These are phyloP conservation scores for Castanospermum australe DNA, from an alignment of 306 rosid genomes.

Conservation along the genomic window DNA sequence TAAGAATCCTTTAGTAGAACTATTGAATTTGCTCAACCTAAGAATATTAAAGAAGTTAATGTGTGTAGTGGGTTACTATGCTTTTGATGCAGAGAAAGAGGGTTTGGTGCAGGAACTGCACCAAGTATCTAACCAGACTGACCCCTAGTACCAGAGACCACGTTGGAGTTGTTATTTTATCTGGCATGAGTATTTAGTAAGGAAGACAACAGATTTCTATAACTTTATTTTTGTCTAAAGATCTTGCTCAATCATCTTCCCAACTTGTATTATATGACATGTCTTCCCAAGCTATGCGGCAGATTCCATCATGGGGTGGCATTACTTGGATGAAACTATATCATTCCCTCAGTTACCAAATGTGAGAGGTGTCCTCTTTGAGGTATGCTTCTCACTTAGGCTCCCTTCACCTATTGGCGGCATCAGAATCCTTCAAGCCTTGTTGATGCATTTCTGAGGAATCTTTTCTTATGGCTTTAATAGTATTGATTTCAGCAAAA, in stretches of 20 bases:
- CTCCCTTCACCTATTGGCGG: conserved; percentile 50
- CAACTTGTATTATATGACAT: conserved; percentile 52
- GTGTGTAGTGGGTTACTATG: conserved; percentile 69
- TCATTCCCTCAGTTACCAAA: conserved; percentile 56
- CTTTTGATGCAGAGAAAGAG: conserved; percentile 97
- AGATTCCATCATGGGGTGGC: conserved; percentile 63
- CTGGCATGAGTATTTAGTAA: conserved; percentile 76
- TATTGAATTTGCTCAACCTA: conserved; percentile 37
- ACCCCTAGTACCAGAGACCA: conserved; percentile 83
- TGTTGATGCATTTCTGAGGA: conserved; percentile 32
- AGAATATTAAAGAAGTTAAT: conserved; percentile 54
- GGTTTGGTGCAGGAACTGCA: conserved; percentile 87
- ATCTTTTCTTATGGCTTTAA: conserved; percentile 19
- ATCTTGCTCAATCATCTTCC: conserved; percentile 46
- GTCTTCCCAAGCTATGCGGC: conserved; percentile 73
- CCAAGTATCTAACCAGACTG: conserved; percentile 89
- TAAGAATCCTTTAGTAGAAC: conserved; percentile 38
- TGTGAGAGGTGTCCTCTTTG: conserved; percentile 88
- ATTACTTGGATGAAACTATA: conserved; percentile 63
- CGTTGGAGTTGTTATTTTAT: conserved; percentile 69
- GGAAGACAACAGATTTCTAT: conserved; percentile 52
- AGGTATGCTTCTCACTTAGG: conserved; percentile 93
- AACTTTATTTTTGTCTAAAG: conserved; percentile 43
- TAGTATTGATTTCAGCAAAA: conserved; percentile 21
- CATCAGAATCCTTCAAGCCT: conserved; percentile 46